Evolutionary conservation across 305 asterid species (phyloP).

Genomic region (Plantago rigida): DNA sequence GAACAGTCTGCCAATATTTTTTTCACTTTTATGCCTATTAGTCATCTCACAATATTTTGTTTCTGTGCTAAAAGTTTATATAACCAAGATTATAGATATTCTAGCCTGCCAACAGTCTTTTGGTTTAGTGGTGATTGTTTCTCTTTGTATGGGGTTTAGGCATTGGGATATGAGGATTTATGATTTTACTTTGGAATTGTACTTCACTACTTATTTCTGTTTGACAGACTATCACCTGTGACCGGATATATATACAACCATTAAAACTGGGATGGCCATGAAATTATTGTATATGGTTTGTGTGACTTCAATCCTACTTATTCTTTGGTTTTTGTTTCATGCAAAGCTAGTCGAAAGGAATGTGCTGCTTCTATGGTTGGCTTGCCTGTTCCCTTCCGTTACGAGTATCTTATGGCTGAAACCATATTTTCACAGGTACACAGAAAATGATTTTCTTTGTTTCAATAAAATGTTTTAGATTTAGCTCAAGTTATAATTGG

Average conservation of each 20-base stretch:
- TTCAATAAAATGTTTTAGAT: not conserved
- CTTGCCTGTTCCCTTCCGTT: slow-evolving; percentile 90
- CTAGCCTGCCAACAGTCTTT: no score
- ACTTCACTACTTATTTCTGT: no score
- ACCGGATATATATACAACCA: not conserved
- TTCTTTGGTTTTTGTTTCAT: slow-evolving; percentile 43
- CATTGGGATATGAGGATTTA: no score
- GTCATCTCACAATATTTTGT: no score
- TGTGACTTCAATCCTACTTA: slow-evolving; percentile 28
- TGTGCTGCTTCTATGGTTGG: slow-evolving; percentile 97
- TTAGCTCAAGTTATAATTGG: slow-evolving; percentile 1
- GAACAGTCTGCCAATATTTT: no score
- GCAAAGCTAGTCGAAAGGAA: slow-evolving; percentile 99
- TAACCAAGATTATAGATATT: no score
- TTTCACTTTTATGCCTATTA: no score
- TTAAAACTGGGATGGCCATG: not conserved
- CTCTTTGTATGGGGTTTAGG: no score
- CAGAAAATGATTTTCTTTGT: slow-evolving; percentile 14
- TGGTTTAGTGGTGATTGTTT: no score
- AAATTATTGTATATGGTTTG: slow-evolving; percentile 4
- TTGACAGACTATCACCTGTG: not conserved
- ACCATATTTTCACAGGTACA: slow-evolving; percentile 95
- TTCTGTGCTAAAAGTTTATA: no score
- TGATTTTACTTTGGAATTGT: no score
- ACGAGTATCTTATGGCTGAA: slow-evolving; percentile 99